phyloP scores from a whole-genome alignment of 2,329 filamentous ascomycete genomes.

The Aspergillus brasiliensis region DNA sequence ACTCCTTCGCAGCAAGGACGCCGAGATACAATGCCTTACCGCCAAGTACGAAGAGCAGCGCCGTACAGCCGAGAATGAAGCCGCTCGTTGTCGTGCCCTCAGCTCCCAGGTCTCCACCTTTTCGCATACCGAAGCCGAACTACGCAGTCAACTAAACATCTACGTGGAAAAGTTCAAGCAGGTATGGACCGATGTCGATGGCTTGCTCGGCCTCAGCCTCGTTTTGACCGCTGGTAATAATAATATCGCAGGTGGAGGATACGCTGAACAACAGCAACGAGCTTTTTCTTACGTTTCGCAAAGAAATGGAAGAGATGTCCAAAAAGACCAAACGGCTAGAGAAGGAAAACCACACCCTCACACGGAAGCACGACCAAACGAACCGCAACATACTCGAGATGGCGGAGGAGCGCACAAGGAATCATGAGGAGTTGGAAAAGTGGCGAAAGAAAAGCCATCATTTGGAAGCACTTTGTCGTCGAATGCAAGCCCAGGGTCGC shows the following conservation, averaged over 20 bases:
- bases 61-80: conserved; percentile 81
- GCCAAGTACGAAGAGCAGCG: conserved; percentile 87
- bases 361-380: conserved; percentile 88
- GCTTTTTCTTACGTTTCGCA: conserved; percentile 91
- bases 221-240: conserved; percentile 41
- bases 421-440: conserved; percentile 74
- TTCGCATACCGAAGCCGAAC: conserved; percentile 90
- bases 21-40: conserved; percentile 90
- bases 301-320: conserved; percentile 99
- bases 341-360: conserved; percentile 90
- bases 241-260: conserved; percentile 82
- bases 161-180: conserved; percentile 99
- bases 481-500: conserved; percentile 93
- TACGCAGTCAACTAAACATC: conserved; percentile 93
- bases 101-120: conserved; percentile 93
- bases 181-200: conserved; percentile 58
- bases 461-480: conserved; percentile 89
- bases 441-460: conserved; percentile 85
- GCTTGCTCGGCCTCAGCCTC: conserved; percentile 19
- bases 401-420: conserved; percentile 85
- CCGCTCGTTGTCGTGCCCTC: conserved; percentile 76
- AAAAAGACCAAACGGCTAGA: conserved; percentile 97
- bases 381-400: conserved; percentile 95
- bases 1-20: conserved; percentile 87
- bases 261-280: conserved; percentile 98